These are phyloP conservation scores for Pythium oligandrum DNA, from an alignment of 352 stramenopile genomes.

Conservation along the genomic window DNA sequence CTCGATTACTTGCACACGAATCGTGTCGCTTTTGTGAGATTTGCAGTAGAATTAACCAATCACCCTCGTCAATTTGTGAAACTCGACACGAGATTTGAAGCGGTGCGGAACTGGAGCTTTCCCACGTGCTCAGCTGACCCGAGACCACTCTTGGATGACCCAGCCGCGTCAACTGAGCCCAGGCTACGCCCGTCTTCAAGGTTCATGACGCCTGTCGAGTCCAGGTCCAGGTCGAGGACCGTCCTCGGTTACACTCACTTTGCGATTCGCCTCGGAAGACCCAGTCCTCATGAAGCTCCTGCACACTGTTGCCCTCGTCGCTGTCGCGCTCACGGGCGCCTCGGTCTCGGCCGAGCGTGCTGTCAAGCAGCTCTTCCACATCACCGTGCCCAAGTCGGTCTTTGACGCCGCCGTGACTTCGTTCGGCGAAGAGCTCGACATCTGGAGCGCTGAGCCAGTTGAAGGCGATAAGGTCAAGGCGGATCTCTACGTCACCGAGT, in stretches of 20 bases:
- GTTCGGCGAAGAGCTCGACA: constrained; percentile 13
- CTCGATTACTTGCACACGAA: background rate
- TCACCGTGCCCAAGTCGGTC: constrained; percentile 21
- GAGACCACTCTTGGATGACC: no score
- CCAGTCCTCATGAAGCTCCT: constrained; percentile 23
- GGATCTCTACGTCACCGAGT: constrained; percentile 11
- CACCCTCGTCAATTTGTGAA: no score
- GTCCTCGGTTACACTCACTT: constrained; percentile 6
- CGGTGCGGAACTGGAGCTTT: no score
- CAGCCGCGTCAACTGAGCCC: no score
- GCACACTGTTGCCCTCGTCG: constrained; percentile 12
- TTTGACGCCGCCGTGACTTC: constrained; percentile 13
- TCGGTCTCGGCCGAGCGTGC: constrained; percentile 9
- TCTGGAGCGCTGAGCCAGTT: constrained; percentile 10
- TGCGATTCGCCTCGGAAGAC: constrained; percentile 7
- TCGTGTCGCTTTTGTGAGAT: background rate
- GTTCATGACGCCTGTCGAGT: no score
- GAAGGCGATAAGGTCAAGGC: constrained; percentile 8
- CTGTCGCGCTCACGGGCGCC: constrained; percentile 10
- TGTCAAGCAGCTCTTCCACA: constrained; percentile 31
- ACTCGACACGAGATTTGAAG: no score
- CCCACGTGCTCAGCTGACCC: no score
- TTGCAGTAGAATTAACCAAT: no score
- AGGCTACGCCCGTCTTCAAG: no score
- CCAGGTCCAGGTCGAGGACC: no score